Percentiles rank a stretch among this genome's conserved stretches.
Evolutionary conservation across 164 flowering plant species (phyloP).

Genomic region (Dillenia suffruticosa): DNA sequence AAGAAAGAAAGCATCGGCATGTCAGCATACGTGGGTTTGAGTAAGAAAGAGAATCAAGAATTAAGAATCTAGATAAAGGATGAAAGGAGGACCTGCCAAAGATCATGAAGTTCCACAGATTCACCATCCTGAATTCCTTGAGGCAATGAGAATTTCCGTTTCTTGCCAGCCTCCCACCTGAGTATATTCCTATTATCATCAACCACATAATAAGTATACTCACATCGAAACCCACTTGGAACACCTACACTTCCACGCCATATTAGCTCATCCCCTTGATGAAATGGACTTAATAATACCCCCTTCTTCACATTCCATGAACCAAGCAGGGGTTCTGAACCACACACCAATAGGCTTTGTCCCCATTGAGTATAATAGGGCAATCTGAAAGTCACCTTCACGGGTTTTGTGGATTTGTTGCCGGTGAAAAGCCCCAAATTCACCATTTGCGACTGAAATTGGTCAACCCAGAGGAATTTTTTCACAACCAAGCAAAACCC

Average conservation of each 20-base stretch:
- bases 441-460: constrained; percentile 35
- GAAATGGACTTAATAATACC: constrained; percentile 55
- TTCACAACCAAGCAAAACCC: constrained; percentile 9
- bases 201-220: constrained; percentile 87
- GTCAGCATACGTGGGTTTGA: too few species aligned
- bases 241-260: constrained; percentile 67
- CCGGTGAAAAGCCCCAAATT: constrained; percentile 40
- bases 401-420: constrained; percentile 37
- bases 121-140: constrained; percentile 50
- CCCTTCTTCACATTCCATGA: constrained; percentile 89
- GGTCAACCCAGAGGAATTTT: constrained; percentile 13
- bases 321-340: constrained; percentile 77
- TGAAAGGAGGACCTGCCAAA: constrained; percentile 72
- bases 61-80: background rate
- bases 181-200: constrained; percentile 58
- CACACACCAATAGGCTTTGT: constrained; percentile 71
- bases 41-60: background rate
- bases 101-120: constrained; percentile 66
- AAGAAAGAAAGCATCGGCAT: background rate
- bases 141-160: constrained; percentile 51
- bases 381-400: constrained; percentile 60
- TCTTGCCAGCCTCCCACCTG: constrained; percentile 81
- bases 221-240: constrained; percentile 48
- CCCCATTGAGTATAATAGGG: constrained; percentile 96
- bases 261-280: constrained; percentile 63